Percentiles rank a stretch among this genome's conserved stretches.
Evolutionary conservation across 176 grass and related monocot genomes (phyloP).

Genomic region (Neostapfia colusana): DNA sequence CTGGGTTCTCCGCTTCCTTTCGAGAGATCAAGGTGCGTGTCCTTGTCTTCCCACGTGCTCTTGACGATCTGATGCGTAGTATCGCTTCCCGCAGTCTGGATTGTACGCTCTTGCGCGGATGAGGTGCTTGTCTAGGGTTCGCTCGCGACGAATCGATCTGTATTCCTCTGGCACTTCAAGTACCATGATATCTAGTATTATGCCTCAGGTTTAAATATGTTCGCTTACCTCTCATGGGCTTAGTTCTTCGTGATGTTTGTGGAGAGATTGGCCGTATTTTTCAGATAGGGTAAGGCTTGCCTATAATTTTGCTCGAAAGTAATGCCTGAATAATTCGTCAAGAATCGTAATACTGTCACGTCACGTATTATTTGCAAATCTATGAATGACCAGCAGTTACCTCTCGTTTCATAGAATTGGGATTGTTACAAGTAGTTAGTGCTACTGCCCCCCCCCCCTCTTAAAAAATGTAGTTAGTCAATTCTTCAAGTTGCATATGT

Average conservation of each 20-base stretch:
- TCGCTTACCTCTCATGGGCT: no score
- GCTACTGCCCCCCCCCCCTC: not conserved
- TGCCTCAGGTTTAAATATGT: not conserved
- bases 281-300: not conserved
- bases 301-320: not conserved
- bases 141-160: not conserved
- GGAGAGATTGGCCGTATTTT: not conserved
- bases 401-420: not conserved
- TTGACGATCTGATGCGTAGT: not conserved
- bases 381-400: no score
- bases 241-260: not conserved
- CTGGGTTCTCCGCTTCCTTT: conserved; percentile 16
- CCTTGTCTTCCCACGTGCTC: not conserved
- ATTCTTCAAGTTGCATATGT: not conserved
- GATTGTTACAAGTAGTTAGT: not conserved
- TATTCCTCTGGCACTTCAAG: not conserved
- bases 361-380: not conserved
- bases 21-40: conserved; percentile 36
- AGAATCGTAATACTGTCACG: not conserved
- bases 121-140: not conserved
- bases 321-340: not conserved
- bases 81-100: not conserved
- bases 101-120: not conserved
- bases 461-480: not conserved
- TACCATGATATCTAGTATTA: not conserved